These are phyloP conservation scores for Fomes fomentarius DNA, from an alignment of 1,284 basidiomycete species.

Conservation along the genomic window DNA sequence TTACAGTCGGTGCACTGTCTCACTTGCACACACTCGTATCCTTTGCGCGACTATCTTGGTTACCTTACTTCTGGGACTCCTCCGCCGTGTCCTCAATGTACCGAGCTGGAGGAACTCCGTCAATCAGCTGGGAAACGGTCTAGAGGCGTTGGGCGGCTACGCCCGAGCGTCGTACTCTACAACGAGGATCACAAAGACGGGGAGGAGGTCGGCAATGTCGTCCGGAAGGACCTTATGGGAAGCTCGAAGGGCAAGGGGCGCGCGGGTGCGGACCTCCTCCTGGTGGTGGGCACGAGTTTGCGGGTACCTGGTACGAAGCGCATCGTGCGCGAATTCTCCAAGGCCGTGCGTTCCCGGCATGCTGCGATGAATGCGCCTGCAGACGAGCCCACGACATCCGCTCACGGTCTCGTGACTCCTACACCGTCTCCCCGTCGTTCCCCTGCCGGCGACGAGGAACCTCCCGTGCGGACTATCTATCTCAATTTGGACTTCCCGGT, in stretches of 20 bases:
- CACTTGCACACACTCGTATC: conserved; percentile 74
- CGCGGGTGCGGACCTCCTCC: conserved; percentile 79
- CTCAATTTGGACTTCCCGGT: conserved; percentile 91
- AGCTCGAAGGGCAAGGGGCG: conserved; percentile 64
- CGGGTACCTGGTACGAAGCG: conserved; percentile 92
- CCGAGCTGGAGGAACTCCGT: conserved; percentile 69
- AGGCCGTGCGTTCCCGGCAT: conserved; percentile 66
- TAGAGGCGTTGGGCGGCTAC: conserved; percentile 79
- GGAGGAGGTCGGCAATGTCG: conserved; percentile 82
- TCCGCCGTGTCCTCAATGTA: conserved; percentile 83
- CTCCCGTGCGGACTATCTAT: conserved; percentile 75
- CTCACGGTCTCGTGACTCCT: conserved; percentile 39
- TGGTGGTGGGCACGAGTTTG: conserved; percentile 91
- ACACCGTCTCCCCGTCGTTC: conserved; percentile 45
- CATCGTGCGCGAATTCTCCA: conserved; percentile 90
- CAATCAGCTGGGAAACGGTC: conserved; percentile 80
- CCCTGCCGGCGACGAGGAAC: conserved; percentile 47
- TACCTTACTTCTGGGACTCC: conserved; percentile 63
- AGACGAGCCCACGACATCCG: conserved; percentile 22
- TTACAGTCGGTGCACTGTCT: conserved; percentile 82
- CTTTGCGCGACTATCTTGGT: conserved; percentile 62
- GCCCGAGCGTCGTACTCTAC: conserved; percentile 90
- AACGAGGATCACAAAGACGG: conserved; percentile 89
- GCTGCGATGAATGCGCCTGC: conserved; percentile 29
- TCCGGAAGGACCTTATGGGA: conserved; percentile 77